Base-by-base conservation (phyloP, 2,329 filamentous ascomycete genomes). In the Botrytis aclada region DNA sequence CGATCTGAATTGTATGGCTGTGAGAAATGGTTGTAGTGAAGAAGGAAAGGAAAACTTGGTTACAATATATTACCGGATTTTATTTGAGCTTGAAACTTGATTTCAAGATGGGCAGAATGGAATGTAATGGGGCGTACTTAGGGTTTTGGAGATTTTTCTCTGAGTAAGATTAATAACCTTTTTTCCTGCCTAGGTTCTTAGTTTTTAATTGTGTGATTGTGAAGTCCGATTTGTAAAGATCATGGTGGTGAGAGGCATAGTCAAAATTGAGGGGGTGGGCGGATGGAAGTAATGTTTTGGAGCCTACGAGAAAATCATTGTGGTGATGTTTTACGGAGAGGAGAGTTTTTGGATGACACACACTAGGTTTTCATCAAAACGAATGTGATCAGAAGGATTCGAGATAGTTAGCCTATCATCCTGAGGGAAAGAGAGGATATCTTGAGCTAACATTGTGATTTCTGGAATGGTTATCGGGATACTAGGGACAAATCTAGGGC, bases 1-100 rank as follows among this genome's bases (percentile, higher is more conserved):
- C 64, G 45, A 56, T 41, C 37, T 67, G 64, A 56, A 67, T 67
- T 41, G 64, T 67, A 67, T 56, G 45, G 64, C 29, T 66, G 64
- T 25, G 43, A 39, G 25, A 47, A 34, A 66, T 8, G 64, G 45
- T 29, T 51, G 64, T 39, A 37, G 64, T 39, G 32, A 39, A 51
- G 32, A 66, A 39, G 32, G 64, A 47, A 20, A 39, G 18, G 64
- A 45, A 66, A 66, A 39, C 22, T 54, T 66, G n/a, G 32, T 51
- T 66, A 45, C 64, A 66, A 54, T 54, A 66, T 39, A 66, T 39
- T 39, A 37, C 47, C 18, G 45, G 34, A 54, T 66, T 18, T 54
- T 34, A 54, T 66, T 54, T 39, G 9, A 29, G 45, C 64, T 54
- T 66, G 22, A 18, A 51, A 29, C 4, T 29, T 66, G n/a, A 22